phyloP scores from a whole-genome alignment of 208 protist genomes.

The Acanthamoeba castellanii region DNA sequence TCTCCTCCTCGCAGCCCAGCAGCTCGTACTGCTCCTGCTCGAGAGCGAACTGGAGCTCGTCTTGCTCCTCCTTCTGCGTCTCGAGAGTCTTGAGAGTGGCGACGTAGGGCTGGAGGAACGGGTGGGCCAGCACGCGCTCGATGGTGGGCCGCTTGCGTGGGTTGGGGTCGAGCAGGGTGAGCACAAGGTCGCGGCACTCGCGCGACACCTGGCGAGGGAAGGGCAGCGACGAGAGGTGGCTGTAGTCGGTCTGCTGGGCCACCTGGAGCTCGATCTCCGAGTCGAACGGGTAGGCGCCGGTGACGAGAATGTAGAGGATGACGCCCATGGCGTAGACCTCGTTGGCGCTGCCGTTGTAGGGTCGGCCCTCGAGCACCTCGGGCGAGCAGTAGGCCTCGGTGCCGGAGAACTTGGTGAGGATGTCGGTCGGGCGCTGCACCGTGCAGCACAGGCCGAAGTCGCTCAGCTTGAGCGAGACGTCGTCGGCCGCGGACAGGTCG shows the following conservation, averaged over 20 bases:
- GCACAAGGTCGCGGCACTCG: conserved; percentile 15
- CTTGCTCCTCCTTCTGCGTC: neutral
- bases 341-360: conserved; percentile 94
- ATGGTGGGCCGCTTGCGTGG: conserved; percentile 91
- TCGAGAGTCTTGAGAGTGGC: too few species aligned
- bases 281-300: conserved; percentile 97
- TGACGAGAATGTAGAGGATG: conserved; percentile 98
- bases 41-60: neutral
- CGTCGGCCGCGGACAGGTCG: neutral
- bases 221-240: conserved; percentile 28
- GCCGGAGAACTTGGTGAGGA: conserved; percentile 92
- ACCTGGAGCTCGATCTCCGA: conserved; percentile 52
- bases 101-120: conserved; percentile 88
- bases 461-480: conserved; percentile 43
- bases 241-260: conserved; percentile 48
- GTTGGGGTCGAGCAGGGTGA: conserved; percentile 91
- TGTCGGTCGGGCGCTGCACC: neutral
- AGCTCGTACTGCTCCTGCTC: neutral
- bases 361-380: conserved; percentile 88
- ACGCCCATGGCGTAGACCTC: conserved; percentile 98
- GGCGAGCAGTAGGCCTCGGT: conserved; percentile 96
- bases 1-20: neutral
- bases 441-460: conserved; percentile 68
- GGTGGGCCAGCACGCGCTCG: conserved; percentile 91
- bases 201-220: neutral